phyloP scores from a whole-genome alignment of 768 basidiomycete species.

The Favolaschia claudopus region DNA sequence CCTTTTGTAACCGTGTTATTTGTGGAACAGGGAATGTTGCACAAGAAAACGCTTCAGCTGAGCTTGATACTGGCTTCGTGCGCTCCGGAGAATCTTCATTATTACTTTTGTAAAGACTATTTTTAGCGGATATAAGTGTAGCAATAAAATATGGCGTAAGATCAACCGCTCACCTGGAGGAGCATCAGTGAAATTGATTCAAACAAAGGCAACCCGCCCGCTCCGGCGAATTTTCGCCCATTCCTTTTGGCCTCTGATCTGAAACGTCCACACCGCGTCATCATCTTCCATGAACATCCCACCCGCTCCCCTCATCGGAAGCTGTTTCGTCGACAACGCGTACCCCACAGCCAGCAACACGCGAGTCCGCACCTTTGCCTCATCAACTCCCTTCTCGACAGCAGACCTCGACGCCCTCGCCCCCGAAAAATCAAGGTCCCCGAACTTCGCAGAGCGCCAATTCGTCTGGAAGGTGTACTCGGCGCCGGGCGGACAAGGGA shows the following conservation, averaged over 20 bases:
- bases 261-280: conserved; percentile 11
- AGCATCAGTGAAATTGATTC: no score
- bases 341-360: background rate
- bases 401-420: background rate
- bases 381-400: no score
- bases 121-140: no score
- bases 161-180: background rate
- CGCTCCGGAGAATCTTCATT: no score
- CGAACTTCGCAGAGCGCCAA: conserved; percentile 10
- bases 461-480: conserved; percentile 5
- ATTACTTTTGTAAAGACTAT: background rate
- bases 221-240: conserved; percentile 9
- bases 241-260: conserved; percentile 6
- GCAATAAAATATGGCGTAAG: background rate
- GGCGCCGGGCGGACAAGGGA: conserved; percentile 13
- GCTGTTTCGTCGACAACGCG: background rate
- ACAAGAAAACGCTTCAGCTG: no score
- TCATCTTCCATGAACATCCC: conserved; percentile 18
- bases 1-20: no score
- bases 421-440: conserved; percentile 18
- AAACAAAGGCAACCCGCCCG: background rate
- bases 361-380: background rate
- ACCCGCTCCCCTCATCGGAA: conserved; percentile 7
- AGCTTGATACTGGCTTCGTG: no score
- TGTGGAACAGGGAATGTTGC: no score